These are phyloP conservation scores for Durotheca rogersii DNA, from an alignment of 495 filamentous ascomycete species.

Conservation along the genomic window DNA sequence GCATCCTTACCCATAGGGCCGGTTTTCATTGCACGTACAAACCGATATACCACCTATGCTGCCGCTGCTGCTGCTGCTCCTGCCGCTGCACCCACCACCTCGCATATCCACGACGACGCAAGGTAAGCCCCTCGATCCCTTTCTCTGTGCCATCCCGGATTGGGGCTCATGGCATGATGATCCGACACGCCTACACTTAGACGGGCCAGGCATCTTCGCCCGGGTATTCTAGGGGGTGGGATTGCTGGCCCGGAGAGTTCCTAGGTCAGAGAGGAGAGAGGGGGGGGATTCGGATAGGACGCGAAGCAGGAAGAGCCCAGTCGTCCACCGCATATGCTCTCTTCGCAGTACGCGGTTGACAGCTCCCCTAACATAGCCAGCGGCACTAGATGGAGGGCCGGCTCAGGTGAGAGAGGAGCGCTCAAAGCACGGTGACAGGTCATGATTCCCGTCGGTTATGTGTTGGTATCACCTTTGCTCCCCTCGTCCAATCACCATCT, in stretches of 20 bases:
- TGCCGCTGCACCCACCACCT: no score
- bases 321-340: conserved; percentile 6
- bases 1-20: conserved; percentile 39
- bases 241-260: conserved; percentile 11
- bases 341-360: conserved; percentile 3
- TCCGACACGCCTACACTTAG: no score
- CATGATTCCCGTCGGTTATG: conserved; percentile 12
- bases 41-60: no score
- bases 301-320: conserved; percentile 10
- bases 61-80: no score
- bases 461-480: conserved; percentile 8
- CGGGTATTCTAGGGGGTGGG: no score
- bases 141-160: conserved; percentile 23
- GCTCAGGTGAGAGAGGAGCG: conserved; percentile 17
- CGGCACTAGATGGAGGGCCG: conserved; percentile 20
- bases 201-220: no score
- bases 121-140: conserved; percentile 25
- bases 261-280: conserved; percentile 15
- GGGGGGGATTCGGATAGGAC: conserved; percentile 6
- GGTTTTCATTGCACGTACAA: conserved; percentile 23
- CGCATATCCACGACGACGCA: conserved; percentile 33
- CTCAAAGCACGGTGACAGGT: conserved; percentile 5
- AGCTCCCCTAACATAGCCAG: conserved; percentile 18
- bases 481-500: conserved; percentile 18
- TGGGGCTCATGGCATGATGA: conserved; percentile 14